Base-by-base conservation (phyloP, 139 green algal species). In the Chlorella sp. region DNA sequence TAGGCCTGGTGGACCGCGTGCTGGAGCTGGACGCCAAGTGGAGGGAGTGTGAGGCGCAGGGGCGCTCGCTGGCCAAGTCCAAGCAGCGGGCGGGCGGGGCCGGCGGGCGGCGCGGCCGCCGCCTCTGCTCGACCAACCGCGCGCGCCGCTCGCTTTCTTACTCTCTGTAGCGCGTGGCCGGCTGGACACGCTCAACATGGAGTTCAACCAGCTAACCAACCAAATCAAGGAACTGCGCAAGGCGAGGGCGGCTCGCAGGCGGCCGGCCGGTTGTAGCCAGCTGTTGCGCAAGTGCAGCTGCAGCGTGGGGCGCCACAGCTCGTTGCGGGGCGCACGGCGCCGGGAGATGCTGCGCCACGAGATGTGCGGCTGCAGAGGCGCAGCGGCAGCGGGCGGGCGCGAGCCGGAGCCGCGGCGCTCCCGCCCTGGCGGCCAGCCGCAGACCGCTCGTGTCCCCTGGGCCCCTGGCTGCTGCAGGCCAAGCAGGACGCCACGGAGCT, bases 181-280 rank as follows among this genome's bases (percentile, higher is more conserved):
- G 43, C 79, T 97, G 56, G 96, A 99, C 40, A 79, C 86, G 14
- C 58, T 93, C 3, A 95, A 97, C 58, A 94, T 89, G 76, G 90
- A 98, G 35, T 97, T 97, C 84, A 99, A 99, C 84, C 88, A 88
- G 0, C 58, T 96, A 4, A 96, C 94, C 84, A 97, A 97, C 79
- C 84, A 97, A 76, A 96, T 98, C 60, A 93, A 76, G 1, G 72
- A 83, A 66, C 76, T 94, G 31, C 79, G 86, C 14, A 96, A 95
- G 90, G 92, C 91, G 56, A 46, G 62, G n/a, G n/a, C n/a, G n/a
- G n/a, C n/a, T n/a, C n/a, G n/a, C n/a, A n/a, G n/a, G n/a, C n/a
- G n/a, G n/a, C n/a, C n/a, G n/a, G n/a, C n/a, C n/a, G n/a, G n/a
- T n/a, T n/a, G n/a, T n/a, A n/a, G n/a, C n/a, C n/a, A n/a, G n/a